Percentiles rank a stretch among this genome's conserved stretches.
phyloP scores from a whole-genome alignment of 2,329 filamentous ascomycete genomes.

The Pseudogymnoascus sp. region DNA sequence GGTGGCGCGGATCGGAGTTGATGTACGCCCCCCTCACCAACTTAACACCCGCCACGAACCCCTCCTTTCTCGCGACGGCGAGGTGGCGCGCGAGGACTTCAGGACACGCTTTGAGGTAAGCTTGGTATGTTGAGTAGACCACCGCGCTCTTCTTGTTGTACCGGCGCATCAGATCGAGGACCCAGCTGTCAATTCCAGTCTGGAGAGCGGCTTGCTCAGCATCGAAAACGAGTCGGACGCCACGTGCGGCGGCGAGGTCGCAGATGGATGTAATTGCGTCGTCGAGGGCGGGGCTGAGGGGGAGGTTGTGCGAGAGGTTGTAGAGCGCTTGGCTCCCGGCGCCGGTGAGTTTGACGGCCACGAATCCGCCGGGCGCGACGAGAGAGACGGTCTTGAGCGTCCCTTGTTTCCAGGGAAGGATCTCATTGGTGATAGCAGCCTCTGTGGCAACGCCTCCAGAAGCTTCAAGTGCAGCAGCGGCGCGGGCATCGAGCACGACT shows the following conservation, averaged over 20 bases:
- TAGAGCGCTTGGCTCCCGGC: constrained; percentile 66
- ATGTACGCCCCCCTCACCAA: constrained; percentile 69
- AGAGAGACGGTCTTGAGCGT: constrained; percentile 63
- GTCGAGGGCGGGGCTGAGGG: constrained; percentile 55
- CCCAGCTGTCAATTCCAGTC: constrained; percentile 73
- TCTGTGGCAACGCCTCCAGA: constrained; percentile 40
- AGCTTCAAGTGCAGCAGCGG: constrained; percentile 37
- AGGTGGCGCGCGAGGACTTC: constrained; percentile 51
- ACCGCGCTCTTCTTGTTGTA: constrained; percentile 64
- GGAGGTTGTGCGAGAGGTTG: constrained; percentile 52
- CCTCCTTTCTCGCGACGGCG: constrained; percentile 44
- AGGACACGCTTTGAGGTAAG: constrained; percentile 60
- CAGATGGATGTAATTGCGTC: constrained; percentile 68
- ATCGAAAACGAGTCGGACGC: constrained; percentile 71
- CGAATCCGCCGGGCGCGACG: constrained; percentile 41
- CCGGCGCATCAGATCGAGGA: constrained; percentile 62
- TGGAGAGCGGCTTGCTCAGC: constrained; percentile 78
- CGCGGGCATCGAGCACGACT: constrained; percentile 57
- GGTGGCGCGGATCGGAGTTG: constrained; percentile 56
- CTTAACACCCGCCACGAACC: constrained; percentile 64
- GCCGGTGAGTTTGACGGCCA: constrained; percentile 64
- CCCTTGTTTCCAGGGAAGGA: constrained; percentile 63
- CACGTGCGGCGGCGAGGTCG: constrained; percentile 56
- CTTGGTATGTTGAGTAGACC: constrained; percentile 74
- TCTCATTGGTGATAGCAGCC: constrained; percentile 47